Evolutionary conservation across 306 rosid genomes (phyloP).

Genomic region (Ammopiptanthus mongolicus): DNA sequence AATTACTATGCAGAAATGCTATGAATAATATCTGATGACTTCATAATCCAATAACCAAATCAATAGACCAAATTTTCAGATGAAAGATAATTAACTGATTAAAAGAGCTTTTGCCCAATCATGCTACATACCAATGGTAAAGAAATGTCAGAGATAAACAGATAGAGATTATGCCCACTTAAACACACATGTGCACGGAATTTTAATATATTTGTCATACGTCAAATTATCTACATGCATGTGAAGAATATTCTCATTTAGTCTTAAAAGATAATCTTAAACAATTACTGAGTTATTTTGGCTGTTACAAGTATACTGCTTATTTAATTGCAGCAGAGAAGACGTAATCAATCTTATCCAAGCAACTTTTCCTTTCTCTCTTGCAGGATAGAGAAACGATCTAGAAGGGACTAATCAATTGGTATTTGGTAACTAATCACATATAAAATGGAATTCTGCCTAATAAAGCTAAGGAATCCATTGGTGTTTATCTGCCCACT

Average conservation of each 20-base stretch:
- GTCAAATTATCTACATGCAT: slow-evolving; percentile 13
- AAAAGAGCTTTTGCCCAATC: not conserved
- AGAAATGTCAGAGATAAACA: slow-evolving; percentile 9
- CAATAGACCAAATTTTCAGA: not conserved
- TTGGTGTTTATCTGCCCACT: slow-evolving; percentile 30
- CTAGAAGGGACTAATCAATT: slow-evolving; percentile 20
- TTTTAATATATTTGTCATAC: slow-evolving; percentile 1
- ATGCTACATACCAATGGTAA: not conserved
- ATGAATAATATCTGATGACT: not conserved
- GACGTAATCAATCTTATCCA: slow-evolving; percentile 32
- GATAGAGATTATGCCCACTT: slow-evolving; percentile 8
- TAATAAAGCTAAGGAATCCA: slow-evolving; percentile 35
- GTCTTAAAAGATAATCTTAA: slow-evolving; percentile 1
- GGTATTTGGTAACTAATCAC: slow-evolving; percentile 22
- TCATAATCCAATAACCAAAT: not conserved
- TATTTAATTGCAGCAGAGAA: not conserved
- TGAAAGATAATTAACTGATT: not conserved
- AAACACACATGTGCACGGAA: not conserved
- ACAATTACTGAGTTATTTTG: slow-evolving; percentile 2
- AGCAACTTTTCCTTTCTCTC: slow-evolving; percentile 14
- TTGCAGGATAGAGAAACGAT: slow-evolving; percentile 3
- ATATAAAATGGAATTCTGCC: slow-evolving; percentile 38
- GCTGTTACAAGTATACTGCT: not conserved
- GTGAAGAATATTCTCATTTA: slow-evolving; percentile 21
- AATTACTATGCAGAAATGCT: not conserved